Base-by-base conservation (phyloP, 2,329 filamentous ascomycete species). In the Ophiobolus disseminans region DNA sequence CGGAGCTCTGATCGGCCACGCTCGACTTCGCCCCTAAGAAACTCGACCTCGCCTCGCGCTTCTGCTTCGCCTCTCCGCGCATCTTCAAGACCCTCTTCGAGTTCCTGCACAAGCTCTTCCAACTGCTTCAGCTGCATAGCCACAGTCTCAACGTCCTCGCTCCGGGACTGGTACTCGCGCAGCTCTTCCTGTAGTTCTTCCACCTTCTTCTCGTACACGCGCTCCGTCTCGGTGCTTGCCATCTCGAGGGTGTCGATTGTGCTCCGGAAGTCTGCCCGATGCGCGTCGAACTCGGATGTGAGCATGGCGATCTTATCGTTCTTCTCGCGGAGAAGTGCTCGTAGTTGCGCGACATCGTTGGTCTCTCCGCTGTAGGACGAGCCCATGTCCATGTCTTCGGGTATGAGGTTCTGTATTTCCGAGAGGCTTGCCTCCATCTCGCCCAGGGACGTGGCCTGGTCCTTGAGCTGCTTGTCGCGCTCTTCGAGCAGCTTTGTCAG, bases 241-340 rank as follows among this genome's bases (percentile, higher is more conserved):
- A 97, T 84, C 73, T 99, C 94, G 40, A 99, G 80, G 0, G 93
- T 96, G 75, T 99, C 94, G 53, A 99, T 94, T 14, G 94, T 99
- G 72, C 90, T 96, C 59, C 94, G 82, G 75, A 99, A 99, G 73
- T 99, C 94, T 14, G 94, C 93, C 49, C 94, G 84, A 70, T 99
- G 93, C 8, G 88, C 86, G 68, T 99, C 94, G 64, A 99, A 99
- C 69, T 99, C 94, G 7, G 90, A 85, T 0, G 92, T 97, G 60
- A 99, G 82, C 80, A 93, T 87, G 20, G 88, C 86, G 58, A 99
- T 97, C 78, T 92, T 96, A 49, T 99, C 94, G 65, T 97, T 97
- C 81, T 96, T 97, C 75, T 99, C 94, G 19, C 90, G 84, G 44
- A 99, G 76, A 62, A 96, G 76, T n/a, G 87, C 84, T 44, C 92